Evolutionary conservation across 257 asterid species (phyloP).

Genomic region (Ligustrum vulgare): DNA sequence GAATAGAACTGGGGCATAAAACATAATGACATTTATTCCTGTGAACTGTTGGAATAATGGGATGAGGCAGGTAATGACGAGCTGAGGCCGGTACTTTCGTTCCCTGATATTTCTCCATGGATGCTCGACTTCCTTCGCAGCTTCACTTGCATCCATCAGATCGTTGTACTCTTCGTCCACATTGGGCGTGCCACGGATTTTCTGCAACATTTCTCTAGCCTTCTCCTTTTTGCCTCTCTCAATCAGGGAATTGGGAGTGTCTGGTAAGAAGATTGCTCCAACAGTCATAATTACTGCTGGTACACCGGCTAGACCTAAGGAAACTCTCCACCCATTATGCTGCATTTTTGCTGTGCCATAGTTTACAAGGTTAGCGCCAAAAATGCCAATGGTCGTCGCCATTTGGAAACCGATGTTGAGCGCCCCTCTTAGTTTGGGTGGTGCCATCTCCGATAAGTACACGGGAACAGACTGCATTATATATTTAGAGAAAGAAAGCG

Average conservation of each 20-base stretch:
- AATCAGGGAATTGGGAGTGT: conserved; percentile 62
- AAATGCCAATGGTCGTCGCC: conserved; percentile 41
- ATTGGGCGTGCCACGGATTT: conserved; percentile 37
- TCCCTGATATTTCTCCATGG: conserved; percentile 35
- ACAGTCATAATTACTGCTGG: conserved; percentile 57
- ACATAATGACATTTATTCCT: conserved; percentile 59
- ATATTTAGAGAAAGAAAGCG: neutral
- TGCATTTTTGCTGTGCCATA: conserved; percentile 37
- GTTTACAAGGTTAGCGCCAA: conserved; percentile 35
- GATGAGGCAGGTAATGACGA: conserved; percentile 42
- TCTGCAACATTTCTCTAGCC: conserved; percentile 35
- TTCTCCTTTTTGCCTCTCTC: conserved; percentile 41
- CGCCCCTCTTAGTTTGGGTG: conserved; percentile 40
- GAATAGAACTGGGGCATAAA: conserved; percentile 67
- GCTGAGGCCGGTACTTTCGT: conserved; percentile 42
- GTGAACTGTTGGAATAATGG: conserved; percentile 61
- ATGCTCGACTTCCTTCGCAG: conserved; percentile 18
- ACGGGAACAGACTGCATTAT: conserved; percentile 36
- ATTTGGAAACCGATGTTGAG: conserved; percentile 47
- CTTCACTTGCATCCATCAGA: conserved; percentile 52
- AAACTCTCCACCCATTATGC: conserved; percentile 53
- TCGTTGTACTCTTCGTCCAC: conserved; percentile 46
- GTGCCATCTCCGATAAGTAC: conserved; percentile 49
- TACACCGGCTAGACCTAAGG: conserved; percentile 46
- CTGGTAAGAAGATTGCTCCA: conserved; percentile 50